Evolutionary conservation across 192 early-diverging fungal species (phyloP), one percentile per base, ranked within the genome.

Genomic region (Chytriomyces sp.): DNA sequence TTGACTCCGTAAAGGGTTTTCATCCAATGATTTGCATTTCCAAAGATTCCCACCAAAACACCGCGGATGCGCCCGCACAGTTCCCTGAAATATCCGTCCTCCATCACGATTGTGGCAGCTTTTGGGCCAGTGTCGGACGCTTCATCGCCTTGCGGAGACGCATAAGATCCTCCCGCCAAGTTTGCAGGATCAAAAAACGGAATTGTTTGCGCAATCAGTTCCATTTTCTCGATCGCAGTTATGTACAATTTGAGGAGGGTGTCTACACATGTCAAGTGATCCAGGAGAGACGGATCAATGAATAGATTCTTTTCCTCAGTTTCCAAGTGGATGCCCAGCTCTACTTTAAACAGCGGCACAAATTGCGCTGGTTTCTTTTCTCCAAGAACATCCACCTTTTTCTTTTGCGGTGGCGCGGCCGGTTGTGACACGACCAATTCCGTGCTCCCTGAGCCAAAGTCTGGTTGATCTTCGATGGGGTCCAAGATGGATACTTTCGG

Each of bases 61-160:
- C 89, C 89, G 9, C 89, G 82, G 23, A 90, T 86, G 23, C 89
- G 78, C 18, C 88, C 89, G 65, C 85, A 87, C 3, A 88, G 23
- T 76, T 90, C 89, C n/a, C 82, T 77, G 48, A 88, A 91, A 78
- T 88, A 91, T 9, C 72, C 81, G 47, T 86, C 85, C 50, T 91
- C 88, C 7, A 75, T 65, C 45, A 91, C 78, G 45, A 91, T 90
- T 11, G 72, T 46, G 23, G 77, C 76, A 7, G 86, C 67, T 59
- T 82, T 82, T 0, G 88, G 84, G 8, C 88, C 88, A 24, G 88
- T 87, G 23, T 80, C 82, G 35, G 79, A 82, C 16, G 86, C 85
- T 6, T 74, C 28, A 11, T 87, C 88, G 50, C 88, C 87, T 72
- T 72, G 71, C 0, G 10, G 28, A 6, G 20, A 26, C 1, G 84